Percentiles rank a stretch among this genome's conserved stretches.
Conservation (phyloP, 2,329 filamentous ascomycete species). For the Pseudopithomyces maydicus region DNA sequence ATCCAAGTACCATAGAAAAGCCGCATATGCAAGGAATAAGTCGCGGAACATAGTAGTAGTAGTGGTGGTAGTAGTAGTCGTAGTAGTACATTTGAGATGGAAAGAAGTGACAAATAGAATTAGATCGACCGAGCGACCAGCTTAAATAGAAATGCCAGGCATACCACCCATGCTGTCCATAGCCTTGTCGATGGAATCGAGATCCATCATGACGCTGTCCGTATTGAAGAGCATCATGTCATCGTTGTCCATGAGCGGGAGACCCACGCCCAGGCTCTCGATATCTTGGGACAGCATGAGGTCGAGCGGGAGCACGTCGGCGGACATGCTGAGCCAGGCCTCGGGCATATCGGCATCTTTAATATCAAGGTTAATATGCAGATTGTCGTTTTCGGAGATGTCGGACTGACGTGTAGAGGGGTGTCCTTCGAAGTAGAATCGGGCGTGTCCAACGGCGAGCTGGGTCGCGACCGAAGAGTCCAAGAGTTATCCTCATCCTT, state of each 20-base stretch:
- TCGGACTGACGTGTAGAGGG: conserved; percentile 47
- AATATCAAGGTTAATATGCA: conserved; percentile 46
- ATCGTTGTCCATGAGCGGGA: conserved; percentile 40
- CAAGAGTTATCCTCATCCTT: conserved; percentile 43
- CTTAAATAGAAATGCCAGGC: conserved; percentile 10
- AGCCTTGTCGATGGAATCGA: conserved; percentile 39
- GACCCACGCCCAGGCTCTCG: conserved; percentile 33
- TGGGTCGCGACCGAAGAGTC: conserved; percentile 37
- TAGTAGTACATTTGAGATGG: not conserved
- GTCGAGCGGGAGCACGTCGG: conserved; percentile 36
- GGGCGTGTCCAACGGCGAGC: conserved; percentile 38
- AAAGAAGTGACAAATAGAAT: not conserved
- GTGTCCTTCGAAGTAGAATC: conserved; percentile 45
- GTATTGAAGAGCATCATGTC: conserved; percentile 43
- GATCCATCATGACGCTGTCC: conserved; percentile 34
- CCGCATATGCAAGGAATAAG: not conserved
- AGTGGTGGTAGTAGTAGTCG: too few species aligned
- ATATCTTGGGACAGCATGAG: conserved; percentile 38
- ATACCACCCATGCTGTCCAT: conserved; percentile 35
- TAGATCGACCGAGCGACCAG: not conserved
- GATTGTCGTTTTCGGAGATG: conserved; percentile 49
- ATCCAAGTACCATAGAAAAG: not conserved
- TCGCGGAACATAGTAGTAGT: too few species aligned
- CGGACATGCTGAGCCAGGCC: conserved; percentile 34
- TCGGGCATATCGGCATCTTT: conserved; percentile 41